Base-by-base conservation (phyloP, 2,329 filamentous ascomycete genomes). In the Diaporthe australafricana region DNA sequence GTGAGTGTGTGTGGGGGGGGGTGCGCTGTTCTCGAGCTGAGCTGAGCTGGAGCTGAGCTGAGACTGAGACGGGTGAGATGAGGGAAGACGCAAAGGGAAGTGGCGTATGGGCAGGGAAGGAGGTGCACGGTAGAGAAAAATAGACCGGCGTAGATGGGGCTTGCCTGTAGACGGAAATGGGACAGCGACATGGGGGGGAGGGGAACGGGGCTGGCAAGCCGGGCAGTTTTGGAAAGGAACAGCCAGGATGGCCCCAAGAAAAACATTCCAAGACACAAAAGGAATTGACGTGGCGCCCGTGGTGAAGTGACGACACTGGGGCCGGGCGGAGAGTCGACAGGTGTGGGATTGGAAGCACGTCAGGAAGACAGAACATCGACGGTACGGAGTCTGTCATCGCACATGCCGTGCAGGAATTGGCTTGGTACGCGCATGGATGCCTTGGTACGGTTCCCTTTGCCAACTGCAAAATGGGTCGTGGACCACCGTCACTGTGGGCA, bases 241-340 rank as follows among this genome's bases (percentile, higher is more conserved):
- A 20, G 42, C 27, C 25, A 62, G 57, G 11, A 63, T n/a, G 30
- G 45, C 20, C 60, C 27, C 30, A 12, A 55, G 17, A 30, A 65
- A 48, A 25, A 48, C 40, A 48, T 38, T 50, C 55, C 67, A 60
- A 69, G 67, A 69, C 53, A 52, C 30, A 35, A n/a, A n/a, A 48
- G 45, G 45, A 72, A 62, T 71, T 69, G 65, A 69, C 70, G 65
- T 72, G 70, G 65, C 70, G 45, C 56, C 67, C 53, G 42, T 35
- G 67, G 62, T 50, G 55, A 69, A 65, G 65, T 60, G 53, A 69
- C 67, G 70, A 69, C 60, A 65, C 60, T 38, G 45, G 42, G 45
- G 60, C 60, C 60, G 27, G 60, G 42, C 45, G 45, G 60, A 27
- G 60, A 38, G 60, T 47, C 8, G 30, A 65, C n/a, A n/a, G 27